phyloP scores from a whole-genome alignment of 1,284 basidiomycete genomes.

The Malassezia cuniculi region DNA sequence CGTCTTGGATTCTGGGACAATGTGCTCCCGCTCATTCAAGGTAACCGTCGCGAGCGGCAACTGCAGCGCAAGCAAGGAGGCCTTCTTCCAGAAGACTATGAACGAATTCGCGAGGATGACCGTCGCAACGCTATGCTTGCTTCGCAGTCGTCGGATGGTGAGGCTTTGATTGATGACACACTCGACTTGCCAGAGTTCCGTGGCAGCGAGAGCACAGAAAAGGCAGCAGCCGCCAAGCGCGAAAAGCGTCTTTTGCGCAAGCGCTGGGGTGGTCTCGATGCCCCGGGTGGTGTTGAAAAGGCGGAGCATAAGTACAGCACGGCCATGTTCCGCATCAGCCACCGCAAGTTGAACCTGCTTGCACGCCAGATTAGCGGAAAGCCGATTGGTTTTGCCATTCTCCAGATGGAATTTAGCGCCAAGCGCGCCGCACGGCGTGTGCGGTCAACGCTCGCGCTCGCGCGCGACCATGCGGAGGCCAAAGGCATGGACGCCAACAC shows the following conservation, averaged over 20 bases:
- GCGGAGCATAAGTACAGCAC: conserved; percentile 76
- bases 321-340: conserved; percentile 79
- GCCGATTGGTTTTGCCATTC: conserved; percentile 65
- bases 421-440: conserved; percentile 75
- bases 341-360: conserved; percentile 77
- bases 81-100: conserved; percentile 26
- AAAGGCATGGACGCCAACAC: conserved; percentile 64
- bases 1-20: conserved; percentile 10
- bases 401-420: conserved; percentile 90
- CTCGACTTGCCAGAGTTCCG: conserved; percentile 20
- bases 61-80: conserved; percentile 23
- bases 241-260: conserved; percentile 25
- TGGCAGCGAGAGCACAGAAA: conserved; percentile 15
- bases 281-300: conserved; percentile 15
- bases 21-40: conserved; percentile 12
- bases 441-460: conserved; percentile 73
- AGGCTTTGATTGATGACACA: conserved; percentile 28
- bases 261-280: conserved; percentile 27
- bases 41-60: conserved; percentile 15
- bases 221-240: conserved; percentile 19
- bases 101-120: conserved; percentile 18
- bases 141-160: conserved; percentile 29
- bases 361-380: conserved; percentile 62
- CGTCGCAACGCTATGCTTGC: conserved; percentile 26
- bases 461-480: conserved; percentile 72